Conservation (phyloP, 345 rosid species). For the Salix viminalis region DNA sequence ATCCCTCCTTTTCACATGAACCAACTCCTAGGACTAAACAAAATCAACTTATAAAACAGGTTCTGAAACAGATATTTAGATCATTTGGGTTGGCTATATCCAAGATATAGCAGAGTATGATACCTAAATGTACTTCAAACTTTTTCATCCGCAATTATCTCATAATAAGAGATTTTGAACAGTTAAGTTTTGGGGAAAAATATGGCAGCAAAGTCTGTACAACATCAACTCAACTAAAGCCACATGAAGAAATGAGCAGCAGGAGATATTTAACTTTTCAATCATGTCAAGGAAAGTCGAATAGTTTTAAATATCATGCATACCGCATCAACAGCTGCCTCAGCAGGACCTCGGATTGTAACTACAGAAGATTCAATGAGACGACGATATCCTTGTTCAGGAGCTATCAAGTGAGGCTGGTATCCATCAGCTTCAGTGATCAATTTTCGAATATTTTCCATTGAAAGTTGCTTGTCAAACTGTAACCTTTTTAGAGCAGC, state of each 20-base stretch:
- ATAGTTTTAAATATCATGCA: conserved; percentile 12
- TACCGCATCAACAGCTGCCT: conserved; percentile 99
- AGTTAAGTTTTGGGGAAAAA: background rate
- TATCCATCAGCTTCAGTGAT: conserved; percentile 99
- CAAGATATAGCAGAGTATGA: background rate
- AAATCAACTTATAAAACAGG: background rate
- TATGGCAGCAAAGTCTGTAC: background rate
- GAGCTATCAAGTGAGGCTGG: conserved; percentile 99
- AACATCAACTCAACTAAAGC: background rate
- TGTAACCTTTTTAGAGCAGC: conserved; percentile 97
- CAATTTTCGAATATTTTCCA: conserved; percentile 94
- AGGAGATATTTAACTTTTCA: background rate
- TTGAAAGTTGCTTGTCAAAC: conserved; percentile 94
- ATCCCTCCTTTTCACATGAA: background rate
- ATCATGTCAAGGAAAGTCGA: conserved; percentile 1
- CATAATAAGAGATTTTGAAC: background rate
- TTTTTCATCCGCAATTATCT: background rate
- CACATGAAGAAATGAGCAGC: background rate
- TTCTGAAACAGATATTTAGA: background rate
- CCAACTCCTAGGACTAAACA: background rate
- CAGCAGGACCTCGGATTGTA: conserved; percentile 96
- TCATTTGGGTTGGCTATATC: background rate
- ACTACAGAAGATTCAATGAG: conserved; percentile 86
- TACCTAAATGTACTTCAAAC: background rate
- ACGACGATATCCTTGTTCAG: conserved; percentile 99